Percentiles rank a stretch among this genome's conserved stretches.
Conservation (phyloP, 768 basidiomycete genomes). For the Kwoniella pini region DNA sequence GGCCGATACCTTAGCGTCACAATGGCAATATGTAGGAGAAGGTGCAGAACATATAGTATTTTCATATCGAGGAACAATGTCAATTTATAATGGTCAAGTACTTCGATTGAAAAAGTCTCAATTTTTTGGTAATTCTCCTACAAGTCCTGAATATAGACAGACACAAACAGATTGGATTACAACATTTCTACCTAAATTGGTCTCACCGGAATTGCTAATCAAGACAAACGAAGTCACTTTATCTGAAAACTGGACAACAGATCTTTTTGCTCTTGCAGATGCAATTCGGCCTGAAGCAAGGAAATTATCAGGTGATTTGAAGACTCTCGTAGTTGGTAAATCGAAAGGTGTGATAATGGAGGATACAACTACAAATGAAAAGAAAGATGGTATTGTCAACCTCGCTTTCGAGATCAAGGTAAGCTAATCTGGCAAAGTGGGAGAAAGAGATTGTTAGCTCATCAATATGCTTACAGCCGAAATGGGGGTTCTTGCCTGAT, state of each 20-base stretch:
- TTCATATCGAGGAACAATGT: conserved; percentile 66
- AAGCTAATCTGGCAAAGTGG: conserved; percentile 22
- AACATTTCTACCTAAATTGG: conserved; percentile 65
- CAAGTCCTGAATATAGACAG: conserved; percentile 48
- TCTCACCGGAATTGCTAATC: conserved; percentile 67
- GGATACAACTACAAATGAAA: conserved; percentile 62
- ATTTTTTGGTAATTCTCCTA: conserved; percentile 10
- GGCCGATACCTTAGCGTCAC: conserved; percentile 18
- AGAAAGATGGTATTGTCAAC: conserved; percentile 52
- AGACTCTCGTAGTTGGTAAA: not conserved
- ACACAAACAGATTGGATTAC: conserved; percentile 63
- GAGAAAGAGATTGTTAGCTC: too few relatives aligned
- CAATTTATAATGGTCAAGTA: conserved; percentile 65
- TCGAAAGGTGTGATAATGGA: conserved; percentile 72
- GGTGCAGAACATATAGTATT: conserved; percentile 92
- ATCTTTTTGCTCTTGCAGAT: conserved; percentile 60
- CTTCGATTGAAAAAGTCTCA: conserved; percentile 72
- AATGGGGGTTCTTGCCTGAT: conserved; percentile 91
- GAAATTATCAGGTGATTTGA: conserved; percentile 11
- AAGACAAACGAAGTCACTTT: conserved; percentile 60
- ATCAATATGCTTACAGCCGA: conserved; percentile 64
- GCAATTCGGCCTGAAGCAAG: conserved; percentile 63
- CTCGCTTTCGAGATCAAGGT: conserved; percentile 93
- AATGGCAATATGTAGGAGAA: conserved; percentile 84
- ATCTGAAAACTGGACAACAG: conserved; percentile 64